Percentiles rank a stretch among this genome's conserved stretches.
phyloP scores from a whole-genome alignment of 441 rosid genomes.

The Erodium moschatum region DNA sequence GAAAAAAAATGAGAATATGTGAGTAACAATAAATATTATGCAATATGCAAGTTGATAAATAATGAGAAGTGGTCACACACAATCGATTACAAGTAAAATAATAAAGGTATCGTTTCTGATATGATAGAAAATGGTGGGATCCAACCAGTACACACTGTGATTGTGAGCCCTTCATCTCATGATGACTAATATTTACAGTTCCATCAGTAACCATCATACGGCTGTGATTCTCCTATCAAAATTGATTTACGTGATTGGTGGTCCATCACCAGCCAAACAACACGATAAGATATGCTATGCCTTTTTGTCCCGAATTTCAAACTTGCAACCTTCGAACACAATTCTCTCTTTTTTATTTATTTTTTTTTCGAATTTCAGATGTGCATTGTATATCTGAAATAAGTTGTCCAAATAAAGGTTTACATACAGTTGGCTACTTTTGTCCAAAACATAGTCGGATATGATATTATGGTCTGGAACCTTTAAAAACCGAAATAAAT shows the following conservation, averaged over 20 bases:
- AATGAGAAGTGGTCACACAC: background rate
- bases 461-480: no score
- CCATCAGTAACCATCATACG: background rate
- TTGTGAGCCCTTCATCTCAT: background rate
- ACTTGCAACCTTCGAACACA: background rate
- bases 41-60: background rate
- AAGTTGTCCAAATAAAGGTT: no score
- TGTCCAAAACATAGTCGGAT: no score
- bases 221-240: background rate
- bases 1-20: background rate
- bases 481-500: no score
- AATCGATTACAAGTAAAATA: background rate
- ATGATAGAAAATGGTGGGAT: background rate
- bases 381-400: no score
- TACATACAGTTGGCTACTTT: no score
- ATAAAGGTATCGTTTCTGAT: background rate
- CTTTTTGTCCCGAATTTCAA: background rate
- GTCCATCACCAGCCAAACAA: background rate
- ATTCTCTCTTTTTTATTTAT: no score
- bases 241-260: background rate
- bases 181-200: background rate
- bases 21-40: background rate
- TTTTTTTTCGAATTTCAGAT: no score
- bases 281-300: background rate
- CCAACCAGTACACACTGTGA: background rate